Base-by-base conservation (phyloP, 2,329 filamentous ascomycete genomes). In the Arthrobotrys conoides region DNA sequence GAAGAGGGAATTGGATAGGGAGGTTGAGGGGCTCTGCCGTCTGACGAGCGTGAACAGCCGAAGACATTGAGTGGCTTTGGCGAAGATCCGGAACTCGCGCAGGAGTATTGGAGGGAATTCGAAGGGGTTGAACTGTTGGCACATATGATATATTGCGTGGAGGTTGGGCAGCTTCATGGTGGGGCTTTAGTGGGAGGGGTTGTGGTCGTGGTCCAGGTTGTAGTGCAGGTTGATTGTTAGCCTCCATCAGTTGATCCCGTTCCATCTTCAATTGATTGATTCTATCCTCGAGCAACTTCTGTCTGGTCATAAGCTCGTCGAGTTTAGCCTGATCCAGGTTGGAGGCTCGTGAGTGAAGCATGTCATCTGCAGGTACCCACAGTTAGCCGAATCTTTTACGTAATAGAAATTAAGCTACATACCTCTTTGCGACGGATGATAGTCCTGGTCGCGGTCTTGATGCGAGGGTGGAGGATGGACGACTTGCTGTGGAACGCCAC, bases 201-300 rank as follows among this genome's bases (percentile, higher is more conserved):
- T 61, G 57, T n/a, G 30, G 33, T 27, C 16, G 57, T 22, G 57
- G 67, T 18, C 51, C 51, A 5, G 59, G 33, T 27, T 24, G 57
- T 22, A 48, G 67, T 18, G 59, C 51, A 5, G 59, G 59, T 46
- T 53, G 59, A 10, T 20, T 49, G 38, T 75, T 75, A 4, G 68
- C 38, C 48, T 79, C 76, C n/a, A 79, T 30, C 16, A 79, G 76
- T 20, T 73, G 70, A 33, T 79, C 71, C 49, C 76, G 55, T 27
- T 79, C 70, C 38, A 75, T 10, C 64, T 75, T 75, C 14, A 79
- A 49, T 20, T 79, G 76, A 30, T 79, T 73, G 70, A 79, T 79
- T 12, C 59, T 63, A 27, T 79, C 76, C 30, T 79, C 76, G 10
- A 79, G 76, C 38, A 75, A 27, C 61, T 63, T 73, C 41, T 79